Evolutionary conservation across 208 protist genomes (phyloP), one percentile per base, ranked within the genome.

Genomic region (Crithidia brevicula): DNA sequence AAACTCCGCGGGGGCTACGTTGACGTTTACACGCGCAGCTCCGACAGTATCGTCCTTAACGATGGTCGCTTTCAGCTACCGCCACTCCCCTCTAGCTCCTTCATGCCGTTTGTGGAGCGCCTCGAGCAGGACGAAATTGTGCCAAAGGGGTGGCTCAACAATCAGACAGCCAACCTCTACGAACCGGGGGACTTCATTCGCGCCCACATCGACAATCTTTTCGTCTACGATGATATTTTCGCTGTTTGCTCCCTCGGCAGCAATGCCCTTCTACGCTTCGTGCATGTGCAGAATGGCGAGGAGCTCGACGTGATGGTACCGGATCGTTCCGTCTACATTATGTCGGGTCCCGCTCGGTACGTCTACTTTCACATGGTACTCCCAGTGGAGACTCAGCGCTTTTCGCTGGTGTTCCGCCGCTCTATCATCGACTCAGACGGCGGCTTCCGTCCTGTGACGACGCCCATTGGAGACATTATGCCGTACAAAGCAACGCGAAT

Each of bases 301-400:
- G 88, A 94, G 67, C 47, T 94, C 27, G 88, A 96, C 50, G 86
- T 93, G 53, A 80, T 96, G 72, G 72, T 96, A 22, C 91, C 91
- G 15, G 86, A 96, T 66, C 70, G 86, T 13, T 85, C 85, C 58
- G 56, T 96, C 15, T 96, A 96, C 76, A 85, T 96, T 67, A 83
- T 96, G 79, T 93, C 86, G 2, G 91, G 91, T 3, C 91, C 91
- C 18, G 82, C 91, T 25, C 79, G 91, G 9, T 96, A 94, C 67
- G 85, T 96, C 6, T 96, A 96, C 63, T 94, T 96, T 64, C 91
- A 96, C 78, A 96, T 96, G 91, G 83, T 96, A 34, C 76, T 94
- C 16, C 91, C 91, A 16, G 83, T 94, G 4, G 88, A 96, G 64
- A 75, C 79, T 23, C 91, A 93, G 78, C 88, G 91, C 18, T 91